phyloP scores from a whole-genome alignment of 2,329 filamentous ascomycete genomes.

The Pseudopyricularia javanii region DNA sequence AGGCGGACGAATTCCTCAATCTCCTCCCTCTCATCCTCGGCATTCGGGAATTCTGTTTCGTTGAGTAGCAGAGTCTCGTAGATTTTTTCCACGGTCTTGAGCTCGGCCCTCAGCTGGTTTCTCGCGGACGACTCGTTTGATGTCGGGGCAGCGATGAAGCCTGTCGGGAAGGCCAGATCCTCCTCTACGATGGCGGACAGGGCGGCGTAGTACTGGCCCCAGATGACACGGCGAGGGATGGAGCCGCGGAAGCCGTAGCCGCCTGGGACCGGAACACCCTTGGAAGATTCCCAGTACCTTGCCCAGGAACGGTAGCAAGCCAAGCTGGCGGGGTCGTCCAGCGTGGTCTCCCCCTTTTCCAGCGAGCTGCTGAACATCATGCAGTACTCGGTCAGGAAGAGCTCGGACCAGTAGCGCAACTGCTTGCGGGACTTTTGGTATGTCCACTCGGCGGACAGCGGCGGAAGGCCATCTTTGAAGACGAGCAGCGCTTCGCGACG shows the following conservation, averaged over 20 bases:
- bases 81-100: constrained; percentile 65
- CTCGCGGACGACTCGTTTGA: constrained; percentile 36
- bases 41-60: constrained; percentile 74
- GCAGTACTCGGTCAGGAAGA: constrained; percentile 63
- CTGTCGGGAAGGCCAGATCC: constrained; percentile 47
- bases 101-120: constrained; percentile 58
- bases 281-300: constrained; percentile 48
- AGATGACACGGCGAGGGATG: constrained; percentile 56
- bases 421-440: constrained; percentile 47
- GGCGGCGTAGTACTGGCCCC: constrained; percentile 74
- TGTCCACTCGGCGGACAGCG: constrained; percentile 41
- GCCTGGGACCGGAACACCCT: constrained; percentile 32
- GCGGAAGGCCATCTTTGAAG: constrained; percentile 54
- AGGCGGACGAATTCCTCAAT: constrained; percentile 73
- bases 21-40: constrained; percentile 64
- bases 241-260: constrained; percentile 47
- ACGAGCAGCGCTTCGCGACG: constrained; percentile 49
- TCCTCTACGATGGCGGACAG: constrained; percentile 65
- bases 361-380: constrained; percentile 52
- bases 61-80: constrained; percentile 71
- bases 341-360: constrained; percentile 34
- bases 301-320: constrained; percentile 56
- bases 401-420: constrained; percentile 66
- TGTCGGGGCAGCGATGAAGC: constrained; percentile 22
- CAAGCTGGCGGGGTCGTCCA: constrained; percentile 40